Evolutionary conservation across 768 basidiomycete genomes (phyloP).

Genomic region (Leccinum pellstonianum): DNA sequence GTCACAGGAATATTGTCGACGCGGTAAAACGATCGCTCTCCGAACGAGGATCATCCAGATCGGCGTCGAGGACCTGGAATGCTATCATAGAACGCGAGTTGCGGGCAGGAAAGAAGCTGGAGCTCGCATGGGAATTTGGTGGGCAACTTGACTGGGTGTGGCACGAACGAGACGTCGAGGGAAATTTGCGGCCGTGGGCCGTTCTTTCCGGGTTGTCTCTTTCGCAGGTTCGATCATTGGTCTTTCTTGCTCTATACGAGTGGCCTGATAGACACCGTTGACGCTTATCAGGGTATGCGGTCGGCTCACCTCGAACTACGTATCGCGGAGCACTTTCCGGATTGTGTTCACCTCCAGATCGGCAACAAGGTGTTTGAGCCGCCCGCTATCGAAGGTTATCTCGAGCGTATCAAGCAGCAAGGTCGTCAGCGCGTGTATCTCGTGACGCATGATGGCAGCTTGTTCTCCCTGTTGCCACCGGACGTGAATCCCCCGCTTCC

Average conservation of each 20-base stretch:
- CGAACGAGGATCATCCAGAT: conserved; percentile 27
- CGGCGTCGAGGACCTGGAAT: conserved; percentile 52
- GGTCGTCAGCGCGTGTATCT: conserved; percentile 65
- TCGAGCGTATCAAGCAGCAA: conserved; percentile 66
- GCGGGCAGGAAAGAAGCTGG: conserved; percentile 54
- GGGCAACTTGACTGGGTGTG: conserved; percentile 86
- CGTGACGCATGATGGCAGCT: conserved; percentile 65
- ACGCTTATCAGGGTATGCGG: conserved; percentile 32
- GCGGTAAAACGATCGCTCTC: conserved; percentile 54
- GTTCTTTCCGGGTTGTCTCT: conserved; percentile 76
- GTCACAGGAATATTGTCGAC: conserved; percentile 57
- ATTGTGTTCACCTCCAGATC: conserved; percentile 37
- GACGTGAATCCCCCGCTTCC: conserved; percentile 69
- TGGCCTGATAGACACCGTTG: conserved; percentile 15
- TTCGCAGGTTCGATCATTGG: conserved; percentile 51
- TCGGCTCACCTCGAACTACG: conserved; percentile 71
- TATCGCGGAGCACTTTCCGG: conserved; percentile 66
- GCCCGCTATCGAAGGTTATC: conserved; percentile 81
- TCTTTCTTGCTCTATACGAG: not conserved
- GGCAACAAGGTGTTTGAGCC: conserved; percentile 65
- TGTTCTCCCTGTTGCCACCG: conserved; percentile 57
- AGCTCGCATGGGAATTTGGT: conserved; percentile 76
- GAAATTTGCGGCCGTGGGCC: conserved; percentile 62
- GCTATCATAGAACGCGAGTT: conserved; percentile 54
- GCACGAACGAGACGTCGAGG: conserved; percentile 64